phyloP scores from a whole-genome alignment of 2,329 filamentous ascomycete genomes.

The Onygena corvina region DNA sequence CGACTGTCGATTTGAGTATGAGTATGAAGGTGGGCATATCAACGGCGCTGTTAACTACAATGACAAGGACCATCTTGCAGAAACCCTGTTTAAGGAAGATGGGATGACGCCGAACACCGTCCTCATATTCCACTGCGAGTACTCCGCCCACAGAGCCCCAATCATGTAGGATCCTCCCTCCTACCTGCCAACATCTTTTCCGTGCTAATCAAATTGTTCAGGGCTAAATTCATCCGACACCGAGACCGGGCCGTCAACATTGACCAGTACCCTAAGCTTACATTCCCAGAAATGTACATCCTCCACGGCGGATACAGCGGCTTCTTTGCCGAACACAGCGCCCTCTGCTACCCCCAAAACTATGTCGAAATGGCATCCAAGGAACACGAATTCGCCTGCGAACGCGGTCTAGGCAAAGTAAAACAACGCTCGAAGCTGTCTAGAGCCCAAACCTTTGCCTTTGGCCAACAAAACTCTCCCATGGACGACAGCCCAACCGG shows the following conservation, averaged over 20 bases:
- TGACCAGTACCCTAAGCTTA: constrained; percentile 73
- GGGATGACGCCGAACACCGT: constrained; percentile 60
- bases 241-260: constrained; percentile 77
- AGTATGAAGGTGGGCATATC: constrained; percentile 94
- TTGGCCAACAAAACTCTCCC: constrained; percentile 56
- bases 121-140: constrained; percentile 93
- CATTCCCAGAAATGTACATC: constrained; percentile 96
- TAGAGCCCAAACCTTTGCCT: constrained; percentile 88
- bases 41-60: constrained; percentile 90
- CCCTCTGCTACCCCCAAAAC: constrained; percentile 80
- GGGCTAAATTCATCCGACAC: constrained; percentile 77
- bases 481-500: constrained; percentile 54
- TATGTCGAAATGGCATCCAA: constrained; percentile 95
- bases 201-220: constrained; percentile 22
- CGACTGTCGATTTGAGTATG: constrained; percentile 97
- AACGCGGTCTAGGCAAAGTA: constrained; percentile 86
- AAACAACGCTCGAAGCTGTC: constrained; percentile 76
- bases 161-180: constrained; percentile 52
- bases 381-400: constrained; percentile 83
- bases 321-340: constrained; percentile 70
- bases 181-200: neutral
- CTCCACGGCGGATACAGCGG: constrained; percentile 90
- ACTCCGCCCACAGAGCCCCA: constrained; percentile 89
- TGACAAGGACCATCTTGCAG: constrained; percentile 77
- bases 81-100: constrained; percentile 58